Conservation (phyloP, 768 basidiomycete genomes). For the Rhodotorula kratochvilovae region DNA sequence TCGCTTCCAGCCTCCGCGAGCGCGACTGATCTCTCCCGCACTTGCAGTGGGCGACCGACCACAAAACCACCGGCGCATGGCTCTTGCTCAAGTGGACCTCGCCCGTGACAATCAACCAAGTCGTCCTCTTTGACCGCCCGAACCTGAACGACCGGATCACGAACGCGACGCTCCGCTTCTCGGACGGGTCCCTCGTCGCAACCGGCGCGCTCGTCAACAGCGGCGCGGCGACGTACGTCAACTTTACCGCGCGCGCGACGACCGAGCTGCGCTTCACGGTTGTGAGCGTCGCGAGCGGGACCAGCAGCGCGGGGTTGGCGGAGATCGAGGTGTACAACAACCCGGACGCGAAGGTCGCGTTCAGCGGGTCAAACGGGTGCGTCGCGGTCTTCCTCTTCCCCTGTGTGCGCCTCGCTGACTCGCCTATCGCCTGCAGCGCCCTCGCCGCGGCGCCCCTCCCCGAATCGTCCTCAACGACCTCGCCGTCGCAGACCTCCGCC, state of each 20-base stretch:
- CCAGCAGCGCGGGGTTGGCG: not conserved
- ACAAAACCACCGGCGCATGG: not conserved
- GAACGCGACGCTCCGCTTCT: constrained; percentile 10
- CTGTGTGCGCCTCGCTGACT: too few relatives aligned
- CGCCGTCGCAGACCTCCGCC: too few relatives aligned
- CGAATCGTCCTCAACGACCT: too few relatives aligned
- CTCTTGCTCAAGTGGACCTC: not conserved
- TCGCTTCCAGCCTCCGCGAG: too few relatives aligned
- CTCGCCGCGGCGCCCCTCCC: too few relatives aligned
- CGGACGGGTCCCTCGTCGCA: constrained; percentile 10
- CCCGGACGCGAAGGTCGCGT: not conserved
- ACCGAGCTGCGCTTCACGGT: not conserved
- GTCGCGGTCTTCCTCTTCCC: not conserved
- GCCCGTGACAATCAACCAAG: not conserved
- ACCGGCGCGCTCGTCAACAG: constrained; percentile 15
- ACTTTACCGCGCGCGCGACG: not conserved
- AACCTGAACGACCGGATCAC: constrained; percentile 24
- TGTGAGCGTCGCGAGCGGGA: not conserved
- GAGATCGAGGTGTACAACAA: constrained; percentile 16
- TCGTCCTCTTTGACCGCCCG: not conserved
- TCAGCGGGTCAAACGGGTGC: not conserved
- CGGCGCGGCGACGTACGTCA: constrained; percentile 6
- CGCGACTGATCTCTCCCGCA: not conserved
- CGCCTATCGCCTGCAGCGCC: too few relatives aligned
- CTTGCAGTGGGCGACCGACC: constrained; percentile 14